Base-by-base conservation (phyloP, 805 yeast genomes). In the Saccharomyces kudriavzevii region DNA sequence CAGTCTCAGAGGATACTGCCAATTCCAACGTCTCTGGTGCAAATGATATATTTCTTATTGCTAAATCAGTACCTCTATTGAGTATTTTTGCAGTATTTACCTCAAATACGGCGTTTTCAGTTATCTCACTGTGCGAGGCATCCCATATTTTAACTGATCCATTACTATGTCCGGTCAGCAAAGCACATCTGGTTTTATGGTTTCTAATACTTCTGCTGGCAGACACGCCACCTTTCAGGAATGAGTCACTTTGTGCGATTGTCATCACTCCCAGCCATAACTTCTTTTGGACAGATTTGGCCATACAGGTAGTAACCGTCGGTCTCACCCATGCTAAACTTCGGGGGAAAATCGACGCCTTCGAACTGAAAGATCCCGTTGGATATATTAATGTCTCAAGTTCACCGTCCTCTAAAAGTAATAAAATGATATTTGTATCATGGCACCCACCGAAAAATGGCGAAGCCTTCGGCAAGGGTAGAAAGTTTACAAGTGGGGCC, bases 131-230 rank as follows among this genome's bases (percentile, higher is more conserved):
- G 53, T 83, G 81, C 0, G 95, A 82, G 0, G 89, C 84, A 70
- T 92, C 96, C 83, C 90, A 84, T 9, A 92, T 74, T 52, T 97
- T 77, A 0, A 94, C 81, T 35, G 84, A 79, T 0, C 97, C 98
- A 66, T 85, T 85, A 35, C 83, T 80, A 64, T 94, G 96, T 0
- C 97, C 98, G 0, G 96, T 84, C 1, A 89, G 83, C 45, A 91
- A 73, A 11, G 79, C 80, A 2, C 84, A 80, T 45, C 87, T 75
- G 24, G 73, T 69, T 35, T 79, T 83, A 54, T 70, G 70, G 1
- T 77, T 72, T 49, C 83, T 77, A 43, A 77, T 68, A 29, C 72
- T 73, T 24, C 78, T 75, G 30, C 76, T 71, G 0, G 76, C 77
- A 0, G 96, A 86, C 2, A 83, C 79, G 4, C 99, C 99, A 49